phyloP scores from a whole-genome alignment of 2,329 filamentous ascomycete genomes.

The Apiospora hydei region DNA sequence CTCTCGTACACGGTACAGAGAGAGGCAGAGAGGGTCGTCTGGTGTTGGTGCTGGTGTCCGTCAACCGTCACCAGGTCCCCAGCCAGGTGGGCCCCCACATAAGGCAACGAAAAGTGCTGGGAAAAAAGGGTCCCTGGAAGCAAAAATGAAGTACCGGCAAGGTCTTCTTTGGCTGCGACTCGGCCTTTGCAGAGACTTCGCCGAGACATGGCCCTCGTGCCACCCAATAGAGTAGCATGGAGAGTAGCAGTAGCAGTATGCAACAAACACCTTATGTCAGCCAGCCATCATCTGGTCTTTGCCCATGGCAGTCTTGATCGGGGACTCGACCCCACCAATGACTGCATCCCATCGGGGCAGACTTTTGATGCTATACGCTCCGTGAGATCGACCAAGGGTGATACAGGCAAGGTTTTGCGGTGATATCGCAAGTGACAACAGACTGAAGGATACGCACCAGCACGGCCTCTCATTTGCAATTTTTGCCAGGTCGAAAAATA shows the following conservation, averaged over 20 bases:
- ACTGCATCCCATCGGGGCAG: conserved; percentile 14
- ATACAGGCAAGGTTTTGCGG: neutral
- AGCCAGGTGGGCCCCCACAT: neutral
- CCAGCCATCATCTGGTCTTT: neutral
- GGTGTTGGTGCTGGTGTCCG: neutral
- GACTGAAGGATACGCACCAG: neutral
- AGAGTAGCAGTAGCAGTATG: no score
- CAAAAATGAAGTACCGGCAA: conserved; percentile 1
- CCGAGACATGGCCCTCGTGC: conserved; percentile 6
- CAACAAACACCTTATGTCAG: neutral
- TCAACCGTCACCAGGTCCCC: conserved; percentile 11
- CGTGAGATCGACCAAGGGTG: neutral
- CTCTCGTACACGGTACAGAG: neutral
- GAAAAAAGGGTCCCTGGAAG: neutral
- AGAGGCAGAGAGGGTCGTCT: neutral
- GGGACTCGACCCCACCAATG: conserved; percentile 18
- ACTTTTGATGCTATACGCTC: neutral
- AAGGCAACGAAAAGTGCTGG: neutral
- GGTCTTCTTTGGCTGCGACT: neutral
- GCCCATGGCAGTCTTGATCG: neutral
- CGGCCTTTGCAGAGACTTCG: conserved; percentile 11
- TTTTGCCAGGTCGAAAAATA: neutral
- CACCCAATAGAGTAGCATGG: neutral
- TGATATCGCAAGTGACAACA: neutral
- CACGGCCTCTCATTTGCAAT: neutral